Percentiles rank a stretch among this genome's conserved stretches.
Evolutionary conservation across 768 basidiomycete genomes (phyloP).

Genomic region (Amanita subjunquillea): DNA sequence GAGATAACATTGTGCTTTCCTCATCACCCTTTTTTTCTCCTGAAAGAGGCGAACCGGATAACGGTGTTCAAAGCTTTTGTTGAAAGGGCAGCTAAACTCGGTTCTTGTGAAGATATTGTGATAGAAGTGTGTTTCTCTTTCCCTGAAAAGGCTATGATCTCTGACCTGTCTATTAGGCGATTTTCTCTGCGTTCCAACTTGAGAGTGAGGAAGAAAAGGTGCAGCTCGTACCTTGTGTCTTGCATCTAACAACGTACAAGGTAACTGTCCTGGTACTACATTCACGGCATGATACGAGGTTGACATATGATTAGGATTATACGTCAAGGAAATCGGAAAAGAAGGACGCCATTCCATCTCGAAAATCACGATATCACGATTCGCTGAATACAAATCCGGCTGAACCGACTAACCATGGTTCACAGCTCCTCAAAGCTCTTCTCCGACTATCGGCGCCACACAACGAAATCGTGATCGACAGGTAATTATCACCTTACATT

Average conservation of each 20-base stretch:
- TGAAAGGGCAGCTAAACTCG: too few relatives aligned
- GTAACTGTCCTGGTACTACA: conserved; percentile 22
- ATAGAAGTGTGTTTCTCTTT: too few relatives aligned
- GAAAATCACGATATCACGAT: background rate
- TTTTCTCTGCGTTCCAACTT: too few relatives aligned
- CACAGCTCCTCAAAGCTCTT: conserved; percentile 76
- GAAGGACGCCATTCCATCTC: too few relatives aligned
- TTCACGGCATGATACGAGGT: background rate
- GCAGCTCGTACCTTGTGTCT: conserved; percentile 56
- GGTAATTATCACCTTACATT: conserved; percentile 31
- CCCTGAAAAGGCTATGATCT: too few relatives aligned
- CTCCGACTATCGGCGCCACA: conserved; percentile 58
- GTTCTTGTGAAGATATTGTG: too few relatives aligned
- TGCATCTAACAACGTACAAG: conserved; percentile 40
- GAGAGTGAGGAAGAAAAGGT: conserved; percentile 16
- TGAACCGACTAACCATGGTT: conserved; percentile 75
- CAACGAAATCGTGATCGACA: conserved; percentile 58
- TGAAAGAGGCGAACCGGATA: too few relatives aligned
- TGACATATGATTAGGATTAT: conserved; percentile 15
- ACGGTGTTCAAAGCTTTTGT: too few relatives aligned
- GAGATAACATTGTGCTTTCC: too few relatives aligned
- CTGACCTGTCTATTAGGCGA: too few relatives aligned
- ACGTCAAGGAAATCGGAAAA: conserved; percentile 6
- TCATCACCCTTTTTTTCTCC: too few relatives aligned
- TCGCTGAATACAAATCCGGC: conserved; percentile 17